Base-by-base conservation (phyloP, 2,329 filamentous ascomycete genomes). In the Pyrenophora graminea region DNA sequence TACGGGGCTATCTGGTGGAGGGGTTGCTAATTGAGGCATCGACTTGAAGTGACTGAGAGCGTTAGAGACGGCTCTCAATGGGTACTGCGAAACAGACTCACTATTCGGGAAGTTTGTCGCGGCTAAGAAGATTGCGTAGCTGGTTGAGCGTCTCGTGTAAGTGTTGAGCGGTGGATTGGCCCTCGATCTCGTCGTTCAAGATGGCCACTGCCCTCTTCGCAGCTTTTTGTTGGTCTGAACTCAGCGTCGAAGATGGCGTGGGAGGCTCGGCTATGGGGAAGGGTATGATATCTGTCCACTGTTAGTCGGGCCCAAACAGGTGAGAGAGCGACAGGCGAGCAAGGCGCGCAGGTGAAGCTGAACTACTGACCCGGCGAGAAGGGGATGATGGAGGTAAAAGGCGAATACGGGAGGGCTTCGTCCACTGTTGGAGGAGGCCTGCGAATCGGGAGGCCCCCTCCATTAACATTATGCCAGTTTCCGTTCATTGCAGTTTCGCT, bases 361-460 rank as follows among this genome's bases (percentile, higher is more conserved):
- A 32, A 44, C 17, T 51, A 72, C 76, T 60, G 74, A 91, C 90
- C 85, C 60, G 88, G 83, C 70, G 88, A 84, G 72, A 93, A 90
- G 2, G 90, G 89, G 45, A 90, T 81, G 41, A 92, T 87, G 3
- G 89, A 91, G 41, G 87, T 89, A 69, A 93, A 87, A 19, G 90
- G 90, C 44, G 89, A 90, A 74, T 86, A 92, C n/a, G 89, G 88
- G 39, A 94, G 79, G 25, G 89, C 89, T 67, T 94, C 88, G 49
- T 87, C 82, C 10, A 94, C 82, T 3, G 77, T 80, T 9, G 78
- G 77, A 18, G 79, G 76, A 34, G 78, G 71, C 21, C 39, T 42
- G 23, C 74, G 64, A 39, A 69, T 69, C 12, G 68, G 62, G 12
- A 74, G 63, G 18, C 67, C 66, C 10, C 68, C 61, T 34, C 68